These are phyloP conservation scores for Curvularia spicifera DNA, from an alignment of 2,329 filamentous ascomycete genomes.

Conservation along the genomic window DNA sequence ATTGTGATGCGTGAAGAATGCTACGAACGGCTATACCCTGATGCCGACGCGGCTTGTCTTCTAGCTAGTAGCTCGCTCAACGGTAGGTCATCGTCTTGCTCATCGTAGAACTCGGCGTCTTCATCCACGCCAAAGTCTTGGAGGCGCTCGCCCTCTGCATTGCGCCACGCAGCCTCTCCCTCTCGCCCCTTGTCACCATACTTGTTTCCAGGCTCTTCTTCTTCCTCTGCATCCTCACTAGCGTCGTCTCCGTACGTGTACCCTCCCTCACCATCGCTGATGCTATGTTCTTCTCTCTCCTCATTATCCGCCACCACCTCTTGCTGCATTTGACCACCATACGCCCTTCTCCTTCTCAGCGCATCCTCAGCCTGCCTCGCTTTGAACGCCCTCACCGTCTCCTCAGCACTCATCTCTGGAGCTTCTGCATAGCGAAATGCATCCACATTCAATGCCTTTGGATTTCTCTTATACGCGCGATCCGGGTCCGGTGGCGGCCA, in stretches of 20 bases:
- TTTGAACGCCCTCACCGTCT: conserved; percentile 61
- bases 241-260: conserved; percentile 35
- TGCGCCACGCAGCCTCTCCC: conserved; percentile 71
- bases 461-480: conserved; percentile 37
- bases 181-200: conserved; percentile 35
- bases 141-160: conserved; percentile 75
- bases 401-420: conserved; percentile 45
- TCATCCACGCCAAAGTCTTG: conserved; percentile 82
- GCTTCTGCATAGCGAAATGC: conserved; percentile 50
- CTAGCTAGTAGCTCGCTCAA: conserved; percentile 67
- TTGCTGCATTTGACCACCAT: conserved; percentile 51
- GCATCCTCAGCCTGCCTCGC: conserved; percentile 61
- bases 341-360: conserved; percentile 50
- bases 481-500: conserved; percentile 62
- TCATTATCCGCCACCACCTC: conserved; percentile 8
- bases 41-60: conserved; percentile 20
- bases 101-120: conserved; percentile 70
- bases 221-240: conserved; percentile 20
- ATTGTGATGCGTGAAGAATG: neutral
- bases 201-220: conserved; percentile 16
- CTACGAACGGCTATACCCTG: conserved; percentile 7
- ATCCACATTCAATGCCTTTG: conserved; percentile 23
- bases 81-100: conserved; percentile 71
- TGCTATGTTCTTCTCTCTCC: neutral
- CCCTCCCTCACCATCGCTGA: conserved; percentile 16